Evolutionary conservation across 768 basidiomycete species (phyloP).

Genomic region (Lactarius trivialis): DNA sequence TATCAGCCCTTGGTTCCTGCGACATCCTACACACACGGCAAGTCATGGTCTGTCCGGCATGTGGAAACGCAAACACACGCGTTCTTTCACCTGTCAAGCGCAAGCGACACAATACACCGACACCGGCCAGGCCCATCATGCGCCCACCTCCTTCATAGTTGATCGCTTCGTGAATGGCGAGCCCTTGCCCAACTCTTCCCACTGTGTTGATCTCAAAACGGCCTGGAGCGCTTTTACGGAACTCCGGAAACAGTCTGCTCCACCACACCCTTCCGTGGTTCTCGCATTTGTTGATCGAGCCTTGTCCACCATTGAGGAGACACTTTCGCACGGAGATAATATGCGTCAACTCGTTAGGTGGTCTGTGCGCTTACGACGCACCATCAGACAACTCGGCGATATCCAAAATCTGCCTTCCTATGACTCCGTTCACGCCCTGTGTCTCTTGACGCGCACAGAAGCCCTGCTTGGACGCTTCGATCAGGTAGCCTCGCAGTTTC

Average conservation of each 20-base stretch:
- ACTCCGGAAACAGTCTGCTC: slow-evolving; percentile 2
- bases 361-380: slow-evolving; percentile 11
- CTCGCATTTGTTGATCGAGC: slow-evolving; percentile 21
- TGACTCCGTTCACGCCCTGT: slow-evolving; percentile 4
- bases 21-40: not conserved
- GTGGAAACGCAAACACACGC: slow-evolving; percentile 9
- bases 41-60: not conserved
- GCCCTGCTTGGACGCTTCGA: slow-evolving; percentile 17
- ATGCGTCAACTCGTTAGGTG: slow-evolving; percentile 16
- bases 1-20: not conserved
- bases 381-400: slow-evolving; percentile 8
- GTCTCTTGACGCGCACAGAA: slow-evolving; percentile 17
- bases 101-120: slow-evolving; percentile 9
- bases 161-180: slow-evolving; percentile 16
- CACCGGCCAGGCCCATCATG: not conserved
- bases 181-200: slow-evolving; percentile 14
- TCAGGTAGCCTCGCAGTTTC: slow-evolving; percentile 2
- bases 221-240: slow-evolving; percentile 19
- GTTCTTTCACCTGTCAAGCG: not conserved
- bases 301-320: slow-evolving; percentile 11
- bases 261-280: slow-evolving; percentile 2
- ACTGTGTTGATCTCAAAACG: slow-evolving; percentile 11
- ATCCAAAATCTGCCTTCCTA: not conserved
- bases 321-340: slow-evolving; percentile 6
- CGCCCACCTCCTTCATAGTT: slow-evolving; percentile 4